These are phyloP conservation scores for Ochetophila trinervis DNA, from an alignment of 306 rosid species.

Conservation along the genomic window DNA sequence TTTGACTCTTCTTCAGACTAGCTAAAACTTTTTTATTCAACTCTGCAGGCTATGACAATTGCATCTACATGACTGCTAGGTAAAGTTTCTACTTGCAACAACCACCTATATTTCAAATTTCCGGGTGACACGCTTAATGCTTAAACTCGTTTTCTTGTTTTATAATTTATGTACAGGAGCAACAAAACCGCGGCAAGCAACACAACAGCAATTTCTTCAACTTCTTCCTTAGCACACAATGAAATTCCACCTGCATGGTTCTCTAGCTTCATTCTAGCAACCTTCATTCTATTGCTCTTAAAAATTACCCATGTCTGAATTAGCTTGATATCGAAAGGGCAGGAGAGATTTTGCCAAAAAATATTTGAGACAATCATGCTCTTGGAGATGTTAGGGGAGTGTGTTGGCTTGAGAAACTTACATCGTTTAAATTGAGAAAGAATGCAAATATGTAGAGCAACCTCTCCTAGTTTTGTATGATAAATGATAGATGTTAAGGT, in stretches of 20 bases:
- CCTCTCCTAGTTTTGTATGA: conserved; percentile 8
- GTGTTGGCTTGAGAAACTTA: background rate
- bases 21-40: conserved; percentile 19
- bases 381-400: background rate
- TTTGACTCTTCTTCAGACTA: background rate
- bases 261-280: conserved; percentile 35
- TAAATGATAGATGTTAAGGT: background rate
- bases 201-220: conserved; percentile 70
- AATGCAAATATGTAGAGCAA: background rate
- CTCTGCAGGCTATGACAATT: conserved; percentile 76
- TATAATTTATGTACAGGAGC: conserved; percentile 40
- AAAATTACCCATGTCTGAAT: conserved; percentile 32
- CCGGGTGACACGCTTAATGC: background rate
- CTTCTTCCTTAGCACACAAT: conserved; percentile 38
- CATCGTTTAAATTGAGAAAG: background rate
- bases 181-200: conserved; percentile 61
- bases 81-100: conserved; percentile 32
- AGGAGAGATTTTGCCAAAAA: conserved; percentile 30
- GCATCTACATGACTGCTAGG: conserved; percentile 80
- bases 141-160: conserved; percentile 28
- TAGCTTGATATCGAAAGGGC: conserved; percentile 24
- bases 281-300: conserved; percentile 25
- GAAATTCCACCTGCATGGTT: conserved; percentile 29
- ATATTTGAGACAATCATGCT: background rate
- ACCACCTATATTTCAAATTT: background rate